Conservation (phyloP, 805 yeast genomes). For the Candida maris region DNA sequence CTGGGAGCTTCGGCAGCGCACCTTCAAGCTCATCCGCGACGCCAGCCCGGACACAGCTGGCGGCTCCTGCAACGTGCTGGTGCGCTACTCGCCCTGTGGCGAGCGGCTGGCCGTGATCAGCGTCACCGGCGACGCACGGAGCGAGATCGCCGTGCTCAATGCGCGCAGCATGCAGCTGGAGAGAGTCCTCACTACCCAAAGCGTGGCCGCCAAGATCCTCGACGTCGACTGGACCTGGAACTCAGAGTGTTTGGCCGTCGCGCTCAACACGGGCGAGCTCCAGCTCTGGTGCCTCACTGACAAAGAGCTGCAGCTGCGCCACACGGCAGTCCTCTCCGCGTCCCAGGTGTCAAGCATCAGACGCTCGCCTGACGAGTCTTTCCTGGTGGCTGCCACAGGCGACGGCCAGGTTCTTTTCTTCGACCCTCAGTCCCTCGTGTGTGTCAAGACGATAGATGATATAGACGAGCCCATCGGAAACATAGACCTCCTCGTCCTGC, state of each 20-base stretch:
- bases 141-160: slow-evolving; percentile 30
- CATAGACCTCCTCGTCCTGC: slow-evolving; percentile 28
- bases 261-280: slow-evolving; percentile 37
- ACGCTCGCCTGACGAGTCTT: slow-evolving; percentile 38
- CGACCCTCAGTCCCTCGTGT: slow-evolving; percentile 34
- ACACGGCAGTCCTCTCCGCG: slow-evolving; percentile 27
- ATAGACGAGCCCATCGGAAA: slow-evolving; percentile 42
- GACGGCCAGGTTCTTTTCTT: slow-evolving; percentile 46
- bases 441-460: slow-evolving; percentile 27
- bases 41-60: slow-evolving; percentile 5
- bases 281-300: slow-evolving; percentile 23
- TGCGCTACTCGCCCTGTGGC: slow-evolving; percentile 41
- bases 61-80: slow-evolving; percentile 13
- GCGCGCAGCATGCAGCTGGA: slow-evolving; percentile 24
- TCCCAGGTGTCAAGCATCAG: slow-evolving; percentile 36
- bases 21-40: slow-evolving; percentile 22
- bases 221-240: slow-evolving; percentile 38
- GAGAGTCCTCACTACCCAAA: slow-evolving; percentile 18
- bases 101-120: slow-evolving; percentile 36
- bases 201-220: slow-evolving; percentile 28
- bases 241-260: slow-evolving; percentile 29
- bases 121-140: slow-evolving; percentile 25
- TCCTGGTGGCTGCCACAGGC: slow-evolving; percentile 39
- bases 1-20: slow-evolving; percentile 37
- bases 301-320: slow-evolving; percentile 8